Evolutionary conservation across 2,329 filamentous ascomycete genomes (phyloP), one percentile per base, ranked within the genome.

Genomic region (Plectosphaerella cucumerina): DNA sequence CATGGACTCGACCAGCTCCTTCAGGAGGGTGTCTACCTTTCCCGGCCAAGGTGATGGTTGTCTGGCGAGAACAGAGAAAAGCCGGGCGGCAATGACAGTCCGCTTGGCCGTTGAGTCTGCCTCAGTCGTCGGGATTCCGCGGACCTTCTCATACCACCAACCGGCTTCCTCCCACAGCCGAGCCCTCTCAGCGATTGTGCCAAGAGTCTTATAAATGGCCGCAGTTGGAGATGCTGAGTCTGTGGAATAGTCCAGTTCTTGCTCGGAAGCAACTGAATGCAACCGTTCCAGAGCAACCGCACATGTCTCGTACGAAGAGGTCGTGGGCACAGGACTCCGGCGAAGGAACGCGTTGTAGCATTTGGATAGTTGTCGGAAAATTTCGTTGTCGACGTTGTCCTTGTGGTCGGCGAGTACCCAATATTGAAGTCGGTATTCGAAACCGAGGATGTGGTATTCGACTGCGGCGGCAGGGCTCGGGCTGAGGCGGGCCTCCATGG

Each of bases 341-440:
- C 85, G 75, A 15, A 74, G 68, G 57, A 85, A 87, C 1, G 86
- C 78, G 10, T 75, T 70, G 17, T 88, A 59, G 56, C 83, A 90
- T 48, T 80, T 81, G 0, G 78, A 75, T 46, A 89, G 78, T 0
- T 87, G 86, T 1, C 80, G 73, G n/a, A 86, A 60, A 6, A 91
- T 65, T 14, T 90, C 86, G 51, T 82, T 84, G 34, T 84, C 78
- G 5, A 78, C 62, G 51, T 86, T 77, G 1, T 78, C 79, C 52
- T 77, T 65, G 58, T 89, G 84, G 2, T 76, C 73, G 6, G 78
- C 78, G 51, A 89, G 60, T 41, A 67, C 72, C 86, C 87, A 90
- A 78, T 83, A 89, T 41, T 73, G 69, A n/a, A 85, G 66, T 26
- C 86, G 78, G 8, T 78, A 71, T 21, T 76, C 73, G 37, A 92